A percentile compares a stretch with the other conserved stretches of the same genome.
phyloP scores from a whole-genome alignment of 75 land plant genomes.

The Cupressus sempervirens region DNA sequence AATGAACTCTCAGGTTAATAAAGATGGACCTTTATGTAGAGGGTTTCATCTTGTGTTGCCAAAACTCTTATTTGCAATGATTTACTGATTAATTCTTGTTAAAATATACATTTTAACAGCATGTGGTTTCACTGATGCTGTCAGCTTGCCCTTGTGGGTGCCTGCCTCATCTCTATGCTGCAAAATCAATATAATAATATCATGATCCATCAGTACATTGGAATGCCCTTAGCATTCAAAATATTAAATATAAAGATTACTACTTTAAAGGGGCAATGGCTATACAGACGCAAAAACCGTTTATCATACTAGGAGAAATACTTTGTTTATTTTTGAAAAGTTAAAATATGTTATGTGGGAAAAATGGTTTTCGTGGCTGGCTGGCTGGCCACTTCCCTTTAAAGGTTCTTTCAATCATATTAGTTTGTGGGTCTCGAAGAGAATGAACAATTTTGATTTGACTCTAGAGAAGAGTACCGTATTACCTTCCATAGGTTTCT shows the following conservation, averaged over 20 bases:
- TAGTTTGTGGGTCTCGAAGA: neutral
- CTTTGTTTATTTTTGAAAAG: too few relatives aligned
- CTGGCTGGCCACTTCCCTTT: neutral
- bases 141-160: neutral
- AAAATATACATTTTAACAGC: conserved; percentile 10
- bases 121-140: conserved; percentile 11
- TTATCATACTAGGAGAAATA: too few relatives aligned
- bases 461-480: neutral
- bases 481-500: conserved; percentile 61
- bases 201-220: neutral
- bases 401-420: neutral
- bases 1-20: neutral
- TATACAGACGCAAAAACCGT: too few relatives aligned
- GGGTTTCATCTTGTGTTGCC: neutral
- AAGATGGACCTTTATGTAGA: neutral
- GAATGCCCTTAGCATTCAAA: neutral
- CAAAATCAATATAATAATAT: neutral
- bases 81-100: neutral
- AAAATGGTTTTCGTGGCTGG: too few relatives aligned
- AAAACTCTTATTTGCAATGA: neutral
- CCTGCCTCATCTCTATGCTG: neutral
- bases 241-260: neutral
- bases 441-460: neutral
- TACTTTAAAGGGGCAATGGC: neutral
- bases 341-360: too few relatives aligned